Base-by-base conservation (phyloP, 257 asterid genomes). In the Scutellaria baicalensis region DNA sequence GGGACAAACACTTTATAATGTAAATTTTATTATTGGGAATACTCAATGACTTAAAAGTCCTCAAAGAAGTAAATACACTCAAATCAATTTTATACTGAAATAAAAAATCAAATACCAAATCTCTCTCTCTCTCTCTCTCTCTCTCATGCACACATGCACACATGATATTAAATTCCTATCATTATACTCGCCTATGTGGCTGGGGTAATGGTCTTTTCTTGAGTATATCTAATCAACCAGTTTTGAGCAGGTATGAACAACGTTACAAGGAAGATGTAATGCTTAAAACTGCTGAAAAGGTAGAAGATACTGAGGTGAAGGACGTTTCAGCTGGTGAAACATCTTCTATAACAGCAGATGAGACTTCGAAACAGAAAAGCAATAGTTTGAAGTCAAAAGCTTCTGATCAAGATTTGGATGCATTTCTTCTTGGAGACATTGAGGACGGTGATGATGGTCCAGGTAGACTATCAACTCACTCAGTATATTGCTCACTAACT, bases 381-480 rank as follows among this genome's bases (percentile, higher is more conserved):
- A 84, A 84, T 64, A 80, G 66, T 76, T 60, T 50, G 27, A 75
- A 82, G 68, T 51, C 88, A 64, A 75, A 84, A 63, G 70, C 88
- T 69, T 79, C 96, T 33, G 99, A 94, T 73, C 88, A 89, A 83
- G 99, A 94, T 83, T 85, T 94, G 86, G 99, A 93, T 68, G 90
- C 87, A 27, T 93, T 89, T 80, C 97, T 93, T 69, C 90, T 93
- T 23, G 97, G 99, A 77, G 97, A 90, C 64, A 75, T 70, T 9
- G 97, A 83, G 73, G 99, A 87, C 61, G 82, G 89, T 33, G 97
- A 91, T 78, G 91, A 84, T 59, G 96, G 86, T 59, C 89, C 90
- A 87, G 97, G 99, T 93, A 89, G n/a, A 57, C 18, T 66, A 64
- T 12, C 31, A 21, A 20, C 64, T 58, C 40, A 42, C 45, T 21